A percentile compares a stretch with the other conserved stretches of the same genome.
These are phyloP conservation scores for Ascochyta rabiei DNA, from an alignment of 2,329 filamentous ascomycete genomes.

Conservation along the genomic window DNA sequence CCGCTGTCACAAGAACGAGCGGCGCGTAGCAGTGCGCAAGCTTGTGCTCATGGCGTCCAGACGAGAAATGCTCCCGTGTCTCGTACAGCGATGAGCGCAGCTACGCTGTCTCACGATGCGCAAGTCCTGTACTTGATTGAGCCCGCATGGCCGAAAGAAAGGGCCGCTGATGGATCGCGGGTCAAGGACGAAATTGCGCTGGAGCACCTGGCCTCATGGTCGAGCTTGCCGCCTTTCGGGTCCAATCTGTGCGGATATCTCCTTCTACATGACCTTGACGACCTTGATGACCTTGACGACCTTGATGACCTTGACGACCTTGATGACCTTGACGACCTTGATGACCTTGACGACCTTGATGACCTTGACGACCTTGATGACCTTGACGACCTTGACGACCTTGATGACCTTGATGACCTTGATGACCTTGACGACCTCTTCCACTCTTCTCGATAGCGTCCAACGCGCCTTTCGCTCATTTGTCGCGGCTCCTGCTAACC, in stretches of 20 bases:
- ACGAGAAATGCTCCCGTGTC: not conserved
- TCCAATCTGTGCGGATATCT: not conserved
- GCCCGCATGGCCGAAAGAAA: slow-evolving; percentile 4
- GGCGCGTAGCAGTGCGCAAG: slow-evolving; percentile 10
- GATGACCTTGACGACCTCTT: not conserved
- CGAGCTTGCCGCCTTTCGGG: slow-evolving; percentile 1
- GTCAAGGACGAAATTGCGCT: slow-evolving; percentile 12
- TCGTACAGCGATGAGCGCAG: not conserved
- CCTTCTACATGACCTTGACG: not conserved
- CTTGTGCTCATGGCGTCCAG: not conserved
- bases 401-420: too few relatives aligned
- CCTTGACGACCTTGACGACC: not conserved
- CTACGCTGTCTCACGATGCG: slow-evolving; percentile 7
- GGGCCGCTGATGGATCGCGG: slow-evolving; percentile 10
- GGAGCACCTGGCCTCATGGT: slow-evolving; percentile 6
- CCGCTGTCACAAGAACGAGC: slow-evolving; percentile 7
- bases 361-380: not conserved
- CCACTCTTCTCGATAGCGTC: slow-evolving; percentile 10
- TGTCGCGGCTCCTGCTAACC: slow-evolving; percentile 8
- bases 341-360: not conserved
- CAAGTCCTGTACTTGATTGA: not conserved
- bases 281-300: not conserved
- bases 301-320: not conserved
- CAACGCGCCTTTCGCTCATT: slow-evolving; percentile 11
- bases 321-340: not conserved